A percentile compares a stretch with the other conserved stretches of the same genome.
These are phyloP conservation scores for Rhizomucor miehei DNA, from an alignment of 371 early-diverging fungal genomes.

Conservation along the genomic window DNA sequence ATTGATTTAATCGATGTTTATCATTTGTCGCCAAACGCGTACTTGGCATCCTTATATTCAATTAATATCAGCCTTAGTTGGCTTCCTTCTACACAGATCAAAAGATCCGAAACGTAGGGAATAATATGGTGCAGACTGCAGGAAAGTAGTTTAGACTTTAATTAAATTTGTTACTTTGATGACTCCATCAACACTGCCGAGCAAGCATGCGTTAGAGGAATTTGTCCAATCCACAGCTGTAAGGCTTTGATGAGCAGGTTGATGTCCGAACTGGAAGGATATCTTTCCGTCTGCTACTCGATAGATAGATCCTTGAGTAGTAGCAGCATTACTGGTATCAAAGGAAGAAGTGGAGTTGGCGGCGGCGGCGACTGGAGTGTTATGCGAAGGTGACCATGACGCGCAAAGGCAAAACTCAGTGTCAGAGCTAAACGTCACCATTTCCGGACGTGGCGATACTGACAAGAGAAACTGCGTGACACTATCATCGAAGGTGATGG, in stretches of 20 bases:
- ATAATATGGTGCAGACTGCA: conserved; percentile 45
- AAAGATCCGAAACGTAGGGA: too few relatives aligned
- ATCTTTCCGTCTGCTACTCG: conserved; percentile 41
- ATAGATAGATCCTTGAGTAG: conserved; percentile 26
- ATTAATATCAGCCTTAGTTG: too few relatives aligned
- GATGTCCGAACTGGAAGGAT: conserved; percentile 41
- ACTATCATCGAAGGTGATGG: conserved; percentile 24
- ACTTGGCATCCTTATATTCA: too few relatives aligned
- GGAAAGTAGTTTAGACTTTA: conserved; percentile 47
- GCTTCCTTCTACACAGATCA: too few relatives aligned
- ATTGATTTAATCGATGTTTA: too few relatives aligned
- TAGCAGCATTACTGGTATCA: conserved; percentile 7
- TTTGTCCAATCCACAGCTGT: conserved; percentile 60
- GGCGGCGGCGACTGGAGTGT: neutral
- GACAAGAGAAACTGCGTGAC: conserved; percentile 35
- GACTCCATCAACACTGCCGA: conserved; percentile 55
- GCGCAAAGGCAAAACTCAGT: conserved; percentile 45
- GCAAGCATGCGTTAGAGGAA: conserved; percentile 52
- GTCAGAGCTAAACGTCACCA: conserved; percentile 48
- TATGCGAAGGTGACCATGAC: conserved; percentile 11
- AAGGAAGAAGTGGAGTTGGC: conserved; percentile 9
- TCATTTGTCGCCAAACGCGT: too few relatives aligned
- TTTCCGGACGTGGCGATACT: conserved; percentile 35
- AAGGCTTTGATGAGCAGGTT: conserved; percentile 37
- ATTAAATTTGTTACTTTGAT: conserved; percentile 56